These are phyloP conservation scores for Pseudocercospora crystallina DNA, from an alignment of 2,329 filamentous ascomycete species.

Conservation along the genomic window DNA sequence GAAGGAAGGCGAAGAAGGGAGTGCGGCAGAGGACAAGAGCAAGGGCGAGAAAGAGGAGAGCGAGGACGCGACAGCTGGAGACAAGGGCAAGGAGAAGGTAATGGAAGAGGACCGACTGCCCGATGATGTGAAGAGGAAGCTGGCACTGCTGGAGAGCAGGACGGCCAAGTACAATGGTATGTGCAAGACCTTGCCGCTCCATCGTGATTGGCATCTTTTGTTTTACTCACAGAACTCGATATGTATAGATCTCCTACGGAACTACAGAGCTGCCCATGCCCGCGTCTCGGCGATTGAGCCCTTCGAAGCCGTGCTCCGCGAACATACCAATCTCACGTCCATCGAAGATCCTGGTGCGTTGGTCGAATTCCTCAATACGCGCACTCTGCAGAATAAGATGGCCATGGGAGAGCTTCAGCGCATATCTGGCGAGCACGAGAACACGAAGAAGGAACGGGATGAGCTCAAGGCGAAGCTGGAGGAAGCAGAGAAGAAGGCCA, in stretches of 20 bases:
- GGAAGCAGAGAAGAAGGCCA: conserved; percentile 64
- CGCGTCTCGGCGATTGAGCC: conserved; percentile 85
- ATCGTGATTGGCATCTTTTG: conserved; percentile 30
- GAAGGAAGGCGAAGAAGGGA: conserved; percentile 34
- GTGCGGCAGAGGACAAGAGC: conserved; percentile 28
- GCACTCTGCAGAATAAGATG: conserved; percentile 86
- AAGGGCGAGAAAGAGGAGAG: conserved; percentile 30
- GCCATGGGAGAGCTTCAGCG: conserved; percentile 90
- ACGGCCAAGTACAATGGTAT: conserved; percentile 83
- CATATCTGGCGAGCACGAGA: conserved; percentile 58
- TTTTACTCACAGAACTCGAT: conserved; percentile 30
- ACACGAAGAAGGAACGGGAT: conserved; percentile 63
- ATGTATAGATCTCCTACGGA: conserved; percentile 75
- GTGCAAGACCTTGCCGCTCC: conserved; percentile 17
- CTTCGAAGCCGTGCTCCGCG: conserved; percentile 86
- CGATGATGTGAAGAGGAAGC: conserved; percentile 69
- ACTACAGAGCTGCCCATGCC: conserved; percentile 87
- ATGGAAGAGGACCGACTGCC: conserved; percentile 59
- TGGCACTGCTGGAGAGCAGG: conserved; percentile 86
- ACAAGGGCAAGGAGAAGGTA: conserved; percentile 29
- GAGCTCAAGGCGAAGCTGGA: conserved; percentile 73
- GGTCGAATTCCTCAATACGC: conserved; percentile 84
- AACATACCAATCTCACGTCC: conserved; percentile 87
- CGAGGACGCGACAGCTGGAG: conserved; percentile 31
- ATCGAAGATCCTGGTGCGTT: conserved; percentile 82